Evolutionary conservation across 768 basidiomycete species (phyloP), one percentile per base, ranked within the genome.

Genomic region (Serendipita sp.): DNA sequence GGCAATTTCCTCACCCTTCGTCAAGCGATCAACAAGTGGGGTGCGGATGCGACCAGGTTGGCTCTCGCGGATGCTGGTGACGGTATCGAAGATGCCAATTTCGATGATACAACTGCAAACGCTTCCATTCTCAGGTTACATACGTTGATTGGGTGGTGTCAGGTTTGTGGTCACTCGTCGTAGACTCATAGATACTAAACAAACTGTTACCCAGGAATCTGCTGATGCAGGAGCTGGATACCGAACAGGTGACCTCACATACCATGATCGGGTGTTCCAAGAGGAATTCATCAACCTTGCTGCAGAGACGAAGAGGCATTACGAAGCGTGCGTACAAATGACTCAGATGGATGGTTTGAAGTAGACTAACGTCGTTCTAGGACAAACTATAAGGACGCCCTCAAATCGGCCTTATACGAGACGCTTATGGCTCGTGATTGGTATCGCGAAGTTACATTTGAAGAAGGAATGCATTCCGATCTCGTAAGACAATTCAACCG

Each of bases 41-140:
- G 96, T 66, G 93, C 96, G 41, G 96, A 98, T 73, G 91, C 94
- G 37, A 94, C 88, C 70, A 80, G 96, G 64, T 75, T 99, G 77
- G 81, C 85, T 18, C 79, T 99, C 74, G 96, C 96, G 30, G 95
- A 98, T 77, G 92, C 93, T 32, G 96, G 96, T 13, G 96, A 99
- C 73, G 92, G 93, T 62, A 81, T 97, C 69, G 94, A 96, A 74
- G 96, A 99, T 75, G 95, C 95, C 51, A 99, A 99, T 78, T 99
- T 98, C 70, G 96, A 99, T 72, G 95, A 98, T 80, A 89, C 92
- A 78, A 89, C 88, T 3, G 96, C 96, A 16, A 99, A 98, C 72
- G 93, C 96, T 10, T 92, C 91, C 67, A 98, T 99, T 72, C 74
- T 98, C 72, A 82, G 96, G 63, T 78, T 99, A 67, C 88, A 94